phyloP scores from a whole-genome alignment of 495 filamentous ascomycete species.

The Neurospora terricola region DNA sequence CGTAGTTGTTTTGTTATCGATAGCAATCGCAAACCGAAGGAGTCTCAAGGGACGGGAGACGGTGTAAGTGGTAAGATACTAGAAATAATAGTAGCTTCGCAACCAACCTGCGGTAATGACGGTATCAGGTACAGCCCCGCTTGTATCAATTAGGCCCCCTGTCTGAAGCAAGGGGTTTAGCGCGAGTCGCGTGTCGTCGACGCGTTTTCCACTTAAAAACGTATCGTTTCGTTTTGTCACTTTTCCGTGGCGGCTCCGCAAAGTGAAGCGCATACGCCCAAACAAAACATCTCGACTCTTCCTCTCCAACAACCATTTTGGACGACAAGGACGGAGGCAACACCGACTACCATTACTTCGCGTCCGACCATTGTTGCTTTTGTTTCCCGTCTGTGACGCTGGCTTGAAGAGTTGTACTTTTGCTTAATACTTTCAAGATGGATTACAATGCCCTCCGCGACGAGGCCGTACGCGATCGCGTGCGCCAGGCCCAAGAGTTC shows the following conservation, averaged over 20 bases:
- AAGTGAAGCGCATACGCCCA: neutral
- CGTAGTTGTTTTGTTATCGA: neutral
- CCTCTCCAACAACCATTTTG: neutral
- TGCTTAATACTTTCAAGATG: constrained; percentile 39
- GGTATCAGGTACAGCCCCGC: neutral
- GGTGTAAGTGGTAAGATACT: neutral
- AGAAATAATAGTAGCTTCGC: no score
- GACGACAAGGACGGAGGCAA: neutral
- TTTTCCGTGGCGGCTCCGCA: constrained; percentile 3
- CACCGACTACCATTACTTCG: neutral
- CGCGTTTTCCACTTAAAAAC: constrained; percentile 16
- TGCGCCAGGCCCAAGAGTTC: constrained; percentile 74
- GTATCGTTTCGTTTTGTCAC: neutral
- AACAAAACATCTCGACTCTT: constrained; percentile 3
- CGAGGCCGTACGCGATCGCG: constrained; percentile 69
- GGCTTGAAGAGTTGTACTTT: neutral
- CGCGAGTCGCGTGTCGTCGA: constrained; percentile 15
- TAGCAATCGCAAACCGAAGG: neutral
- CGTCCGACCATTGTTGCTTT: constrained; percentile 3
- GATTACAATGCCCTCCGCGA: constrained; percentile 65
- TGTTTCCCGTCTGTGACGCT: neutral
- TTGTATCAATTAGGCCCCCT: constrained; percentile 22
- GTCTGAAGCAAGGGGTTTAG: constrained; percentile 9
- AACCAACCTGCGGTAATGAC: no score
- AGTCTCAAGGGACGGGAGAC: neutral